phyloP scores from a whole-genome alignment of 352 stramenopile genomes.

The Peronospora tabacina region DNA sequence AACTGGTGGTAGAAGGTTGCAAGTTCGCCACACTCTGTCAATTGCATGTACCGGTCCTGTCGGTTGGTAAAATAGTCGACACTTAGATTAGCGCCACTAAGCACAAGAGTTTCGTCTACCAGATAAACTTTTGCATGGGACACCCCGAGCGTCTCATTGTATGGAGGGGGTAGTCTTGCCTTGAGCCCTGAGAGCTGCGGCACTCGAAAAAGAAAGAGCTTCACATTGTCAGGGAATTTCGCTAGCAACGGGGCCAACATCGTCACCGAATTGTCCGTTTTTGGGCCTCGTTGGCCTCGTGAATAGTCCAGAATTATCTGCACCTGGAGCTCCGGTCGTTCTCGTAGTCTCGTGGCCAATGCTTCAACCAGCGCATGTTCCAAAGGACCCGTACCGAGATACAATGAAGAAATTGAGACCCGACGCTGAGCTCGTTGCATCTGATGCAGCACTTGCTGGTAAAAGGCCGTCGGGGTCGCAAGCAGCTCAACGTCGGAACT shows the following conservation, averaged over 20 bases:
- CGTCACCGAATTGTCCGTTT: constrained; percentile 43
- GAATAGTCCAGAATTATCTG: constrained; percentile 67
- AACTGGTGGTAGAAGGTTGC: constrained; percentile 69
- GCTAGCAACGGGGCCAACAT: constrained; percentile 46
- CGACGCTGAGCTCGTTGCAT: constrained; percentile 39
- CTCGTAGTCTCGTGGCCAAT: constrained; percentile 30
- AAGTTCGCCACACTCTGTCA: constrained; percentile 40
- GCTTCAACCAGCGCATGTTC: constrained; percentile 41
- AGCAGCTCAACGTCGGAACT: constrained; percentile 47
- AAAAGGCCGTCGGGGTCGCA: constrained; percentile 46
- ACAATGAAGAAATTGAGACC: constrained; percentile 63
- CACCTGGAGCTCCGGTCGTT: constrained; percentile 43
- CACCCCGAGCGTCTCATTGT: constrained; percentile 79
- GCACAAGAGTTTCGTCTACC: constrained; percentile 69
- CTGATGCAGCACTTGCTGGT: constrained; percentile 52
- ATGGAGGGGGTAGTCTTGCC: constrained; percentile 54
- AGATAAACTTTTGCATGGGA: constrained; percentile 82
- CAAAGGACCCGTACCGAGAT: constrained; percentile 56
- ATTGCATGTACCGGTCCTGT: constrained; percentile 73
- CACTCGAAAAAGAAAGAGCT: constrained; percentile 63
- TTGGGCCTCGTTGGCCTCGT: constrained; percentile 44
- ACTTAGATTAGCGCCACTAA: constrained; percentile 78
- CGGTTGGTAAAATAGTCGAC: constrained; percentile 80
- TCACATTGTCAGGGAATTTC: constrained; percentile 43
- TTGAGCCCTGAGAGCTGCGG: constrained; percentile 57